These are phyloP conservation scores for Tetrastigma voinierianum DNA, from an alignment of 164 flowering plant genomes.

Conservation along the genomic window DNA sequence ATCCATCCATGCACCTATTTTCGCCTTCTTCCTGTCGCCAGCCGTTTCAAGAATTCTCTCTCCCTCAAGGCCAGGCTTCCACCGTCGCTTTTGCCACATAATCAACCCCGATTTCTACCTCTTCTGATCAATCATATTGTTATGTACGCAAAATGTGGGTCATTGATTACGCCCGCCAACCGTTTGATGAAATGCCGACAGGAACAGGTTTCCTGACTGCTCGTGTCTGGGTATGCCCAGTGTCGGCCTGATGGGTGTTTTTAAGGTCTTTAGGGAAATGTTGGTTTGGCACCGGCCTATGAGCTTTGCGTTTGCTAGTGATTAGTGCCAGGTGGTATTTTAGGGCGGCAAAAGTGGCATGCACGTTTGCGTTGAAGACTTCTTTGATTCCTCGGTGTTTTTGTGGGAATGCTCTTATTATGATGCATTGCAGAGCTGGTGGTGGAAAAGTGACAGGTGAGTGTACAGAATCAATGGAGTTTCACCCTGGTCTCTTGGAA, in stretches of 20 bases:
- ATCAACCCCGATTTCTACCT: slow-evolving; percentile 23
- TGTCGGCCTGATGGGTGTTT: slow-evolving; percentile 36
- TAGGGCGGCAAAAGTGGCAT: slow-evolving; percentile 74
- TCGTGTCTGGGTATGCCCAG: slow-evolving; percentile 60
- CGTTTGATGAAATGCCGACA: slow-evolving; percentile 70
- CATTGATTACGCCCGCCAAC: too few species aligned
- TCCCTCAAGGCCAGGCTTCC: slow-evolving; percentile 49
- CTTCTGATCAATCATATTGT: slow-evolving; percentile 52
- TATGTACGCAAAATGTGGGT: slow-evolving; percentile 59
- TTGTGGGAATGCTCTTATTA: slow-evolving; percentile 78
- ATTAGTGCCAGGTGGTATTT: slow-evolving; percentile 36
- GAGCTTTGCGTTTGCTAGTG: slow-evolving; percentile 60
- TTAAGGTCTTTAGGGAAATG: slow-evolving; percentile 46
- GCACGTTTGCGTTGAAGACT: slow-evolving; percentile 50
- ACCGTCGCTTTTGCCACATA: slow-evolving; percentile 31
- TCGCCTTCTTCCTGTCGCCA: slow-evolving; percentile 46
- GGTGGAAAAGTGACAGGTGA: slow-evolving; percentile 44
- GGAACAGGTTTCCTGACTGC: slow-evolving; percentile 77
- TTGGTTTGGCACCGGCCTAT: slow-evolving; percentile 43
- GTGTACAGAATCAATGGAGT: slow-evolving; percentile 36
- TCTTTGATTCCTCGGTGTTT: slow-evolving; percentile 44
- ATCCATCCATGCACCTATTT: slow-evolving; percentile 36
- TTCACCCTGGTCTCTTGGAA: slow-evolving; percentile 64
- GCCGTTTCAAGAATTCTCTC: slow-evolving; percentile 27
- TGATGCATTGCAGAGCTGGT: slow-evolving; percentile 57